phyloP scores from a whole-genome alignment of 148 eudicot genomes.

The Simmondsia chinensis region DNA sequence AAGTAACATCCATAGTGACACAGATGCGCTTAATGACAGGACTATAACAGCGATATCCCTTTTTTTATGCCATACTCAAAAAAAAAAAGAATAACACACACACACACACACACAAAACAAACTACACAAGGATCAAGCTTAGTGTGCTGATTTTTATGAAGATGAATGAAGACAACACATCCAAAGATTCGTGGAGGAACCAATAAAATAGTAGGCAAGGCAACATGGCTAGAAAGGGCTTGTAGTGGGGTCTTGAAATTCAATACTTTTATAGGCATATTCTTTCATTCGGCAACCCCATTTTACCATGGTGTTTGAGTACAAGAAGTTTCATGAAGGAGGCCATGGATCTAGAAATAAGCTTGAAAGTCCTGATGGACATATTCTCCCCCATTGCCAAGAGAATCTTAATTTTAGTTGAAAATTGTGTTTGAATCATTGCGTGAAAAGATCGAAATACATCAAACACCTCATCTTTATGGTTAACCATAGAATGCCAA shows the following conservation, averaged over 20 bases:
- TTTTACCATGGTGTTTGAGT: neutral
- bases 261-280: neutral
- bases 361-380: neutral
- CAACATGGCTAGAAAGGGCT: neutral
- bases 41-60: constrained; percentile 1
- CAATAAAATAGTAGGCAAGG: neutral
- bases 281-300: neutral
- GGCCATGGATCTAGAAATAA: neutral
- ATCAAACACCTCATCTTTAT: neutral
- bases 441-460: neutral
- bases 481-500: neutral
- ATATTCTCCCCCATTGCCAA: neutral
- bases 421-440: neutral
- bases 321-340: neutral
- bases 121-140: no score
- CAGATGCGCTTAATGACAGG: neutral
- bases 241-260: neutral
- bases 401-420: neutral
- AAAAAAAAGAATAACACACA: no score
- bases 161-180: neutral
- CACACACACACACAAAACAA: no score
- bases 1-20: constrained; percentile 2
- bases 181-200: neutral
- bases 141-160: neutral
- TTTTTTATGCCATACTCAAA: neutral